These are phyloP conservation scores for Ophiosphaerella herpotricha DNA, from an alignment of 2,329 filamentous ascomycete genomes.

Conservation along the genomic window DNA sequence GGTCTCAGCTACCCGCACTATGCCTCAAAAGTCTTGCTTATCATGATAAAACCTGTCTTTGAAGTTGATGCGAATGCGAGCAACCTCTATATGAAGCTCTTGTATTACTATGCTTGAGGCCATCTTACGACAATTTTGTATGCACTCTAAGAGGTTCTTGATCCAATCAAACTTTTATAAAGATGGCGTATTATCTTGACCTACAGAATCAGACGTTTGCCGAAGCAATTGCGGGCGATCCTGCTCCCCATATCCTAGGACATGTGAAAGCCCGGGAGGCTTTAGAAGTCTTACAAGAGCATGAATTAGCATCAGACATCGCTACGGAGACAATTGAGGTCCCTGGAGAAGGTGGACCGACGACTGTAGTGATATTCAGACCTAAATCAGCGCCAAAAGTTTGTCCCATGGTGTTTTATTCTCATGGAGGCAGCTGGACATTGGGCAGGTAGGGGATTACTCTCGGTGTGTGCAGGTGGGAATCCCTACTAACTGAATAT, in stretches of 20 bases:
- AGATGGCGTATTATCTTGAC: neutral
- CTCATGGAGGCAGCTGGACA: neutral
- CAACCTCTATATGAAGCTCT: neutral
- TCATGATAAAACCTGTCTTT: too few relatives aligned
- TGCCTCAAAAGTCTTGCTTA: too few relatives aligned
- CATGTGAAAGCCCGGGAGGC: neutral
- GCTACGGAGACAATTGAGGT: neutral
- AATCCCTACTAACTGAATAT: too few relatives aligned
- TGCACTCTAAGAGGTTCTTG: neutral
- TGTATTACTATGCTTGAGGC: neutral
- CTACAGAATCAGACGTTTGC: neutral
- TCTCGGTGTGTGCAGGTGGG: neutral
- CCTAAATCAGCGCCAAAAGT: neutral
- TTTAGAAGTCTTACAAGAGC: neutral
- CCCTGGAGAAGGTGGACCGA: neutral
- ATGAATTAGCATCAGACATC: neutral
- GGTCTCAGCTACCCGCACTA: too few relatives aligned
- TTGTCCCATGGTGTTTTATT: neutral
- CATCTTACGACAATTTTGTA: neutral
- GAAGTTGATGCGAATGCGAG: too few relatives aligned
- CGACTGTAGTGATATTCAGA: neutral
- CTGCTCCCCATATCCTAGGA: neutral
- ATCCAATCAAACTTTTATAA: neutral
- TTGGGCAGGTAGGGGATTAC: neutral
- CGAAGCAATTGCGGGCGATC: neutral